These are phyloP conservation scores for Sphaerulina populicola DNA, from an alignment of 2,329 filamentous ascomycete species.

Conservation along the genomic window DNA sequence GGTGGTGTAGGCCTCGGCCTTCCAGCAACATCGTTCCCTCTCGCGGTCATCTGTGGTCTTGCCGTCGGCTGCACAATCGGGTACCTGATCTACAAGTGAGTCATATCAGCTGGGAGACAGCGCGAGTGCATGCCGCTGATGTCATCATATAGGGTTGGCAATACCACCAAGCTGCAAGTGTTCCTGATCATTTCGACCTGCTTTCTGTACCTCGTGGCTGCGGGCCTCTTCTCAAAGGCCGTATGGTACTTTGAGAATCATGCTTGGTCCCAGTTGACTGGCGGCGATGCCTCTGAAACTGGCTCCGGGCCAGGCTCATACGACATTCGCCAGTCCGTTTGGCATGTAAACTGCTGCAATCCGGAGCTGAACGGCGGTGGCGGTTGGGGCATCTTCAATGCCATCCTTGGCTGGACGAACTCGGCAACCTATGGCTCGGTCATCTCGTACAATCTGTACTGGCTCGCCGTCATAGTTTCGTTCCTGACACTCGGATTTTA, in stretches of 20 bases:
- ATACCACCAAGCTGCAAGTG: constrained; percentile 57
- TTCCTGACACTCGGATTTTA: constrained; percentile 59
- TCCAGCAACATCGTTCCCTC: constrained; percentile 66
- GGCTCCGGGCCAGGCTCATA: constrained; percentile 67
- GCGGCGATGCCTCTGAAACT: constrained; percentile 54
- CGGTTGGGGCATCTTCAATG: constrained; percentile 82
- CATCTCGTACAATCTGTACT: constrained; percentile 81
- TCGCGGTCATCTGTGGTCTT: constrained; percentile 67
- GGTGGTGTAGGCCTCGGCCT: constrained; percentile 71
- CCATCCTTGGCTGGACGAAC: constrained; percentile 79
- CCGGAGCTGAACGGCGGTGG: constrained; percentile 63
- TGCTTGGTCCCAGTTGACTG: constrained; percentile 56
- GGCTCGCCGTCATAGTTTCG: constrained; percentile 59
- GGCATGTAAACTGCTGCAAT: constrained; percentile 81
- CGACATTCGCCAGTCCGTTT: constrained; percentile 67
- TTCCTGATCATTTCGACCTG: constrained; percentile 79
- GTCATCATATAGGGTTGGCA: constrained; percentile 45
- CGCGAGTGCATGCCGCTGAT: constrained; percentile 13
- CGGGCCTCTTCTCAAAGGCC: constrained; percentile 68
- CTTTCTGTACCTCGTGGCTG: constrained; percentile 74
- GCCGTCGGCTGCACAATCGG: constrained; percentile 59
- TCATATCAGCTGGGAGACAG: constrained; percentile 1
- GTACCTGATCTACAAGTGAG: constrained; percentile 69
- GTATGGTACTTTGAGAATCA: constrained; percentile 68
- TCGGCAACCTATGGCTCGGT: constrained; percentile 81